These are phyloP conservation scores for Tilletia indica DNA, from an alignment of 1,284 basidiomycete genomes.

Conservation along the genomic window DNA sequence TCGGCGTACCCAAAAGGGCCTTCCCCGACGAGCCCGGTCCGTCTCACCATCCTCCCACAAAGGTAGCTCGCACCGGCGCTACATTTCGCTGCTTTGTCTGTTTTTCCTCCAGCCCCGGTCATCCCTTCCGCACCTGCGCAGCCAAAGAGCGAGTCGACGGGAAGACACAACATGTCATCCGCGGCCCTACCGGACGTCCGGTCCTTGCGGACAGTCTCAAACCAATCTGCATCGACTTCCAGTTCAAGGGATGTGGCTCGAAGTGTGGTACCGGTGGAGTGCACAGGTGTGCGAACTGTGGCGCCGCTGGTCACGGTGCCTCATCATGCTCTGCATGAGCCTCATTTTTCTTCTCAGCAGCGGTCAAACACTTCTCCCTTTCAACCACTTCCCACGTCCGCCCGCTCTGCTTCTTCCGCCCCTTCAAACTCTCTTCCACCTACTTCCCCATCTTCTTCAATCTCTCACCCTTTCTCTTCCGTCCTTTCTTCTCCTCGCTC, in stretches of 20 bases:
- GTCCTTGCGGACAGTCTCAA: background rate
- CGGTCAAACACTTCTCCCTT: too few relatives aligned
- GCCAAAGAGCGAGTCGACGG: background rate
- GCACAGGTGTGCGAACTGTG: slow-evolving; percentile 4
- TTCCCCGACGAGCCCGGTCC: background rate
- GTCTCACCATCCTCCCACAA: background rate
- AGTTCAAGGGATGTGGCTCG: background rate
- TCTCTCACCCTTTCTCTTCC: too few relatives aligned
- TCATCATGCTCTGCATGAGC: background rate
- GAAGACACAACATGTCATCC: background rate
- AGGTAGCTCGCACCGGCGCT: background rate
- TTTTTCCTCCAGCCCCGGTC: background rate
- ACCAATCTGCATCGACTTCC: slow-evolving; percentile 1
- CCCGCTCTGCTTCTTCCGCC: too few relatives aligned
- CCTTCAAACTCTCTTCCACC: too few relatives aligned
- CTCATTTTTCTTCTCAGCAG: background rate
- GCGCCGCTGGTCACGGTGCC: background rate
- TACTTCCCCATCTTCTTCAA: too few relatives aligned
- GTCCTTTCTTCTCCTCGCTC: too few relatives aligned
- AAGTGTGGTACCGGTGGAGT: background rate
- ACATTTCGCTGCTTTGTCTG: slow-evolving; percentile 1
- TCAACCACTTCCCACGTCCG: too few relatives aligned
- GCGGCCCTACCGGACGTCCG: background rate
- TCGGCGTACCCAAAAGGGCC: background rate
- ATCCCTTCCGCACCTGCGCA: slow-evolving; percentile 1